A percentile compares a stretch with the other conserved stretches of the same genome.
phyloP scores from a whole-genome alignment of 345 rosid species.

The Tarenaya hassleriana region DNA sequence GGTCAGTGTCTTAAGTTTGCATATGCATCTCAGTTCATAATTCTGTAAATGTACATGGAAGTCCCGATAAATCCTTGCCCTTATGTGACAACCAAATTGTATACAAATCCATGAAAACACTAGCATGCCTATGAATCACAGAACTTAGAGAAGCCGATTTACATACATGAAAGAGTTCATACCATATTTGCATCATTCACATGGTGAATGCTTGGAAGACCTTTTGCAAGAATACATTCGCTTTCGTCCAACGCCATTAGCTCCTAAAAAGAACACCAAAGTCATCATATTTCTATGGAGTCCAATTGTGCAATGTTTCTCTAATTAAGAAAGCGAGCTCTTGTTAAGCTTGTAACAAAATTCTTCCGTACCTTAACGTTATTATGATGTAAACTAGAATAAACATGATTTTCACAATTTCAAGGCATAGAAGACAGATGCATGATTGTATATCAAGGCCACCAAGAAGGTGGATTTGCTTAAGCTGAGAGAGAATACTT shows the following conservation, averaged over 20 bases:
- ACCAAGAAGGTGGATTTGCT: too few species aligned
- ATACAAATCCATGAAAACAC: slow-evolving; percentile 18
- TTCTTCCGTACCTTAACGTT: too few species aligned
- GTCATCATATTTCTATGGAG: slow-evolving; percentile 2
- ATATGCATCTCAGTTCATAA: slow-evolving; percentile 11
- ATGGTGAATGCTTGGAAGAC: slow-evolving; percentile 67
- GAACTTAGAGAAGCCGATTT: slow-evolving; percentile 12
- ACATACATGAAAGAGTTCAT: slow-evolving; percentile 19
- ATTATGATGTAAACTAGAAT: too few species aligned
- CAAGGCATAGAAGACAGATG: too few species aligned
- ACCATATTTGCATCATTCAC: slow-evolving; percentile 76
- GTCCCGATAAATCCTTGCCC: slow-evolving; percentile 2
- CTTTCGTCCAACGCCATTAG: slow-evolving; percentile 77
- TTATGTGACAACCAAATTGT: too few species aligned
- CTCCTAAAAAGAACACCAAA: slow-evolving; percentile 40
- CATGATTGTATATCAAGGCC: too few species aligned
- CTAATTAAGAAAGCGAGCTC: neutral
- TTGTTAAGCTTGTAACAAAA: too few species aligned
- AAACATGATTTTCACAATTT: too few species aligned
- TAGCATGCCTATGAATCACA: slow-evolving; percentile 15
- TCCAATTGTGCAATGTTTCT: neutral
- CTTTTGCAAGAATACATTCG: slow-evolving; percentile 63
- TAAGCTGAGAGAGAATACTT: too few species aligned
- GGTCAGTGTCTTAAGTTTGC: neutral
- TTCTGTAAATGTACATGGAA: slow-evolving; percentile 7